Base-by-base conservation (phyloP, 2,329 filamentous ascomycete species). In the Stylonectria norvegica region DNA sequence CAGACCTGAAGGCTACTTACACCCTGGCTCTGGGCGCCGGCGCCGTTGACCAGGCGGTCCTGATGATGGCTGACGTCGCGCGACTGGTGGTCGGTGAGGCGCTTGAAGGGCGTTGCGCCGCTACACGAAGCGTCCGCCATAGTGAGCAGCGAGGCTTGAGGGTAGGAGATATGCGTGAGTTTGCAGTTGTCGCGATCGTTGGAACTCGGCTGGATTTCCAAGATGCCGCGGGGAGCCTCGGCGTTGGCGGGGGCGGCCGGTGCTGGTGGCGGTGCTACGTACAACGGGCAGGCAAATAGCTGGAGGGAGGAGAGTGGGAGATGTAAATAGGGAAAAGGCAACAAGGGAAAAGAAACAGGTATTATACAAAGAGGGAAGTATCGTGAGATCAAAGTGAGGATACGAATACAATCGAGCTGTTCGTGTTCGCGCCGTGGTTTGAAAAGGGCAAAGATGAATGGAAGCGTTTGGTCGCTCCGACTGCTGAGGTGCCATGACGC, bases 41-140 rank as follows among this genome's bases (percentile, higher is more conserved):
- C 37, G 39, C 55, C 57, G 43, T 61, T 54, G 36, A 62, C 49
- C 14, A 67, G 50, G n/a, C 65, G 59, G 45, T 69, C 66, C 46
- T 69, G 66, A 12, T 68, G 67, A 36, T 64, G 63, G 49, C 64
- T 66, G 34, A 61, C 58, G 50, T 70, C 67, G 31, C 62, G 61
- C n/a, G 59, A 57, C 36, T 70, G 66, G 27, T 70, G 66, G 7
- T 70, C 65, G 15, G 67, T 52, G 29, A 71, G 59, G 10, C 60
- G 63, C 57, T 71, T 71, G 40, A 71, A 69, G 23, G 68, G 67
- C 34, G 64, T 65, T 3, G 61, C 59, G 22, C 66, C 67, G 45
- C 66, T 67, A 46, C 68, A 71, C 8, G 67, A 66, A 40, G 60
- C 59, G 37, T 69, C 66, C 25, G 66, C 60, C 68, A 71, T 71